Percentiles rank a stretch among this genome's conserved stretches.
phyloP scores from a whole-genome alignment of 768 basidiomycete species.

The Agrocybe pediades region DNA sequence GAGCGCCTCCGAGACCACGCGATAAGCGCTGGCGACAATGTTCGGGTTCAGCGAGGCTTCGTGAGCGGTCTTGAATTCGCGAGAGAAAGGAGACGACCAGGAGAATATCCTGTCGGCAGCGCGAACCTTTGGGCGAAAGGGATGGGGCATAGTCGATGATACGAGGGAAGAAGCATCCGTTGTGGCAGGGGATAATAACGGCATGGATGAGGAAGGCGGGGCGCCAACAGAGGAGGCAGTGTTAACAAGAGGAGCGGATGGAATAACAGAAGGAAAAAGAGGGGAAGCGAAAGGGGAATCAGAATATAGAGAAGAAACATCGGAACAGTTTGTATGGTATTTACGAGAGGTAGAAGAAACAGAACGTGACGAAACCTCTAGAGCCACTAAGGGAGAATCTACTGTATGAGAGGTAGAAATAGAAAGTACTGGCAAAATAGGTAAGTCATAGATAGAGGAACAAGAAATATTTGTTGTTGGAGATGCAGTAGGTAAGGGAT shows the following conservation, averaged over 20 bases:
- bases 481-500: too few species aligned
- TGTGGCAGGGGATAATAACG: too few species aligned
- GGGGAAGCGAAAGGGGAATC: background rate
- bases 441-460: too few species aligned
- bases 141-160: background rate
- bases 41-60: background rate
- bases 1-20: slow-evolving; percentile 9
- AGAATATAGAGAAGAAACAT: too few species aligned
- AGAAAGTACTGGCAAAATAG: too few species aligned
- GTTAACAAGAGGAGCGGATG: background rate
- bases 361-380: background rate
- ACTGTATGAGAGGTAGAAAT: background rate
- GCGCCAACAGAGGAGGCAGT: background rate
- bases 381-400: background rate
- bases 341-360: background rate
- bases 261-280: background rate
- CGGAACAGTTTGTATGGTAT: too few species aligned
- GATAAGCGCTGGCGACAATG: background rate
- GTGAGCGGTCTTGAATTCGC: background rate
- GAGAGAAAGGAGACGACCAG: background rate
- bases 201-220: background rate
- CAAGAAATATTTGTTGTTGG: too few species aligned
- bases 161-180: background rate
- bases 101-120: background rate
- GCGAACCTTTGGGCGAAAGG: background rate